Evolutionary conservation across 2,329 filamentous ascomycete species (phyloP).

Genomic region (Nemania bipapillata): DNA sequence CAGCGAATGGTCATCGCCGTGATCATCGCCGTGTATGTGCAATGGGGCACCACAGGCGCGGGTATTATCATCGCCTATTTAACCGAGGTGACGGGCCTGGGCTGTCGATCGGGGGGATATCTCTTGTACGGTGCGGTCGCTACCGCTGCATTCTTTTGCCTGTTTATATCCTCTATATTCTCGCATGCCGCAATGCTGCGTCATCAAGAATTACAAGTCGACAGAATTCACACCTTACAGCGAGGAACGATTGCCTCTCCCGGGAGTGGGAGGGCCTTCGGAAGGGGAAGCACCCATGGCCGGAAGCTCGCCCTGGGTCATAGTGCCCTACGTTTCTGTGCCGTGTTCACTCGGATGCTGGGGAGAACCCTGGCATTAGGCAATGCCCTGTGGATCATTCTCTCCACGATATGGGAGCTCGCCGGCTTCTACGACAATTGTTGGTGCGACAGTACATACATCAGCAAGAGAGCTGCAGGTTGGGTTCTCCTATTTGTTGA

Average conservation of each 20-base stretch:
- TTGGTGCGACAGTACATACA: constrained; percentile 37
- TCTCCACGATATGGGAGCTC: constrained; percentile 40
- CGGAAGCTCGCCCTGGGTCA: constrained; percentile 1
- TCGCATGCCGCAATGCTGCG: constrained; percentile 38
- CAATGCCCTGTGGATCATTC: constrained; percentile 37
- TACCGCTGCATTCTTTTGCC: constrained; percentile 28
- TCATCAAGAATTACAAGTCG: constrained; percentile 24
- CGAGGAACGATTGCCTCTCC: background rate
- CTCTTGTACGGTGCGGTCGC: constrained; percentile 34
- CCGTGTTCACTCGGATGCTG: constrained; percentile 29
- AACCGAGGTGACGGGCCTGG: constrained; percentile 38
- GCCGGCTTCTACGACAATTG: constrained; percentile 43
- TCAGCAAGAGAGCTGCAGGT: constrained; percentile 30
- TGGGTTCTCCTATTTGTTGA: constrained; percentile 39
- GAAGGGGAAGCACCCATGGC: background rate
- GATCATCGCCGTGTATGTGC: constrained; percentile 26
- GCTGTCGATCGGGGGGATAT: constrained; percentile 41
- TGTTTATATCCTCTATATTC: constrained; percentile 36
- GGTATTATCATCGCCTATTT: constrained; percentile 37
- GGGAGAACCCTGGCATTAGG: constrained; percentile 31
- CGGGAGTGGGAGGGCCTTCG: background rate
- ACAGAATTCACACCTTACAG: background rate
- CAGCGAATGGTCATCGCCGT: constrained; percentile 33
- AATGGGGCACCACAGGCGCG: constrained; percentile 38
- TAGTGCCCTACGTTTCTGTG: constrained; percentile 26